Evolutionary conservation across 2,329 filamentous ascomycete genomes (phyloP), one percentile per base, ranked within the genome.

Genomic region (Penicillium oxalicum): DNA sequence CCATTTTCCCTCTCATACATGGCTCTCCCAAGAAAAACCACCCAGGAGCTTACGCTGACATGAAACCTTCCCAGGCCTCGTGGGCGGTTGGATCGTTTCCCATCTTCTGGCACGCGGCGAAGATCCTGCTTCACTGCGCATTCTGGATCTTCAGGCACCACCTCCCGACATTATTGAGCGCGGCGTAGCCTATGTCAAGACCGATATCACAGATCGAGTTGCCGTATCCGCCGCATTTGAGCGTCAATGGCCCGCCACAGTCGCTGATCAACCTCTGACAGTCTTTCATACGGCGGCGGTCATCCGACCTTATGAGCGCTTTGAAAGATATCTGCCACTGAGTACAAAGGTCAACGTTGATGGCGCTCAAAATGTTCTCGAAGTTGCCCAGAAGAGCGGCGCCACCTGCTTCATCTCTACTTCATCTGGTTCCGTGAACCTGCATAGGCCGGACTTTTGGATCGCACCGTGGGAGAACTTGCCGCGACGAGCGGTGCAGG

Each of bases 251-350:
- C 65, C 70, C 2, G 42, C 61, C 2, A 60, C 61, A 1, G 66
- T 72, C 4, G 66, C 72, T 4, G 40, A 61, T 4, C 66, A 75
- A 3, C 77, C 78, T 1, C 63, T 82, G 25, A 80, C 78, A 1
- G 78, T 82, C 11, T 80, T 78, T 57, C 79, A 82, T 64, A 80
- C 75, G 0, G 79, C 78, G 2, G 79, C 78, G 1, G 68, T 74
- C 4, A 80, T 82, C 49, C 68, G 77, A 9, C 72, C 76, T 0
- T 71, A 68, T 12, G 78, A 81, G 47, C 73, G 78, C 5, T 68
- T 71, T 43, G 57, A 61, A 40, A 61, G 69, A 29, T 66, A 76
- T 29, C 77, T 80, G 52, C 61, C 67, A 25, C 70, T 73, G 26
- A 70, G 71, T 46, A 69, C 69, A 42, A 62, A 67, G 13, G 76